Conservation (phyloP, 2,329 filamentous ascomycete species). For the Ophiostoma quercus region DNA sequence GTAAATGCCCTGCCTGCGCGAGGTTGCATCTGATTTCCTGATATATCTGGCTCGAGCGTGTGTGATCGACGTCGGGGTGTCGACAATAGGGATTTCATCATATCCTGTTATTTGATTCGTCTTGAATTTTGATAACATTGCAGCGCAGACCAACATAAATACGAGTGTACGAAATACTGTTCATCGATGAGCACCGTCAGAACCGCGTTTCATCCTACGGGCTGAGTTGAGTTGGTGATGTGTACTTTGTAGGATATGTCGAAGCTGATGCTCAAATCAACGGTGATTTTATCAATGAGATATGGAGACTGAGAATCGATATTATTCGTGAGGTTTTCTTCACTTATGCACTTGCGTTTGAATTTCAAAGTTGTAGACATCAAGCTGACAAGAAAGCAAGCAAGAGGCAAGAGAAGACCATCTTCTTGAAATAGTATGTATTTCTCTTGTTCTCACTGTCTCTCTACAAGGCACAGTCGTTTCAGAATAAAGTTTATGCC, state of each 20-base stretch:
- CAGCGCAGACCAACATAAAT: not conserved
- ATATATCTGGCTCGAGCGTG: slow-evolving; percentile 3
- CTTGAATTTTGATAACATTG: not conserved
- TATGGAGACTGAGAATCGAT: no score
- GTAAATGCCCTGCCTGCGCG: not conserved
- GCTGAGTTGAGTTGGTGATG: not conserved
- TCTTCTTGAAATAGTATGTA: no score
- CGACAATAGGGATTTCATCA: not conserved
- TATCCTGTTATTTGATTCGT: not conserved
- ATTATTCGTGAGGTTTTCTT: not conserved
- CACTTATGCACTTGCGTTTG: not conserved
- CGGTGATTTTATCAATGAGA: no score
- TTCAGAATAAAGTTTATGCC: slow-evolving; percentile 10
- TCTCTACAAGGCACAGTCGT: not conserved
- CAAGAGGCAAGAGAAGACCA: not conserved
- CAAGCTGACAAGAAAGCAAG: not conserved
- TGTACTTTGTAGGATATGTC: no score
- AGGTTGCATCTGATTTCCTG: slow-evolving; percentile 4
- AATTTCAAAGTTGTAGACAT: not conserved
- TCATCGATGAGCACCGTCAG: not conserved
- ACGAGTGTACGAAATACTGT: not conserved
- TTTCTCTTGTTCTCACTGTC: no score
- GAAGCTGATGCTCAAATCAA: no score
- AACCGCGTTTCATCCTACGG: not conserved
- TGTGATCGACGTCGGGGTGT: not conserved